These are phyloP conservation scores for Nakataea oryzae DNA, from an alignment of 2,329 filamentous ascomycete genomes.

Conservation along the genomic window DNA sequence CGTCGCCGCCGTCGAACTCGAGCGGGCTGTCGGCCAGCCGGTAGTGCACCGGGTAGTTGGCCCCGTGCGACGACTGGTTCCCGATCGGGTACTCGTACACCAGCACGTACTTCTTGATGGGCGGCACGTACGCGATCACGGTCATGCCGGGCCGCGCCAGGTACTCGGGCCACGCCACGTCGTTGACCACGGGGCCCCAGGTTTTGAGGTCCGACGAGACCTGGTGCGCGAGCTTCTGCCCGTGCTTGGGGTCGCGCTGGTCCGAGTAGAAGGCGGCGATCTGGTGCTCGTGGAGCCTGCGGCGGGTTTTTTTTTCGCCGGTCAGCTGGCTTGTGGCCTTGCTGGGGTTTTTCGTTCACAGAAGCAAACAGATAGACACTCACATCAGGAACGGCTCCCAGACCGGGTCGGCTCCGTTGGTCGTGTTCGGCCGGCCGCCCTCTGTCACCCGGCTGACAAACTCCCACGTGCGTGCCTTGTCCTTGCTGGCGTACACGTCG, in stretches of 20 bases:
- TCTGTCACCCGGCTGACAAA: constrained; percentile 56
- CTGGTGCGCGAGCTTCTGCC: constrained; percentile 61
- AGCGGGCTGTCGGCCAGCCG: constrained; percentile 27
- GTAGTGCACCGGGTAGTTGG: constrained; percentile 32
- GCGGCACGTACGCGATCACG: constrained; percentile 43
- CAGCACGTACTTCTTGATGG: constrained; percentile 50
- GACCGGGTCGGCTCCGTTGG: constrained; percentile 57
- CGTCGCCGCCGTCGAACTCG: constrained; percentile 22
- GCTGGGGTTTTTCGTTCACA: not conserved
- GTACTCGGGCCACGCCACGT: constrained; percentile 53
- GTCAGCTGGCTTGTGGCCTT: not conserved
- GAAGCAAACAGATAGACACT: not conserved
- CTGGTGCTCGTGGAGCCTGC: constrained; percentile 41
- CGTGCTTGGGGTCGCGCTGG: constrained; percentile 54
- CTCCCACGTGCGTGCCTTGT: constrained; percentile 52
- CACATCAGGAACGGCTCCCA: constrained; percentile 61
- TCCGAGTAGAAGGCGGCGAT: constrained; percentile 63
- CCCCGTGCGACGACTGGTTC: constrained; percentile 15
- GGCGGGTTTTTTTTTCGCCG: not conserved
- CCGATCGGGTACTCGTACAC: constrained; percentile 51
- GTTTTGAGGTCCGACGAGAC: constrained; percentile 44
- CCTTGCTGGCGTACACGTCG: constrained; percentile 55
- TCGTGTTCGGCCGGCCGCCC: constrained; percentile 50
- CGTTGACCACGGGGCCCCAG: constrained; percentile 52
- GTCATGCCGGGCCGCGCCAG: constrained; percentile 60